Percentiles rank a stretch among this genome's conserved stretches.
These are phyloP conservation scores for Prunus mira DNA, from an alignment of 306 rosid species.

Conservation along the genomic window DNA sequence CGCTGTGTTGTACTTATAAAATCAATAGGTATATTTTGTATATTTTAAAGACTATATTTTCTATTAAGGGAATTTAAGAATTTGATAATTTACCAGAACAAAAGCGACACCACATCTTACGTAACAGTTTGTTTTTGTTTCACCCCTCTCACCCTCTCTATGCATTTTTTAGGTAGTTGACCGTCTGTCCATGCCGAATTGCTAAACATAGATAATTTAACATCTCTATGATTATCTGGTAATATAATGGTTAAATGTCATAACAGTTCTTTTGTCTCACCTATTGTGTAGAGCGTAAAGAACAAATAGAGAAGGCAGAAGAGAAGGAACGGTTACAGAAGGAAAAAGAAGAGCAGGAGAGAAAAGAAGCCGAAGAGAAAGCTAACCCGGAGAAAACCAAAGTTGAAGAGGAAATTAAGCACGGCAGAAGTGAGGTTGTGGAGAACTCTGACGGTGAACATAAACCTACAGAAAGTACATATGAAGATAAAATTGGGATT, in stretches of 20 bases:
- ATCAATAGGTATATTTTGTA: not conserved
- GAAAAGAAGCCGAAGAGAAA: slow-evolving; percentile 62
- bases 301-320: slow-evolving; percentile 90
- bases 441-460: slow-evolving; percentile 38
- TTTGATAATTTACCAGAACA: not conserved
- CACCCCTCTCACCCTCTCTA: not conserved
- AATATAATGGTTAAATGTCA: not conserved
- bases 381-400: slow-evolving; percentile 45
- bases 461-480: slow-evolving; percentile 28
- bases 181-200: not conserved
- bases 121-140: not conserved
- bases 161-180: not conserved
- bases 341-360: slow-evolving; percentile 53
- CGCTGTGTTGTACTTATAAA: not conserved
- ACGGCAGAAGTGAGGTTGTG: slow-evolving; percentile 33
- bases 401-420: slow-evolving; percentile 43
- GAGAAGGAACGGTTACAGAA: slow-evolving; percentile 74
- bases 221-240: not conserved
- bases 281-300: slow-evolving; percentile 72
- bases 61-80: not conserved
- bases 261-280: slow-evolving; percentile 12
- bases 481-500: slow-evolving; percentile 40
- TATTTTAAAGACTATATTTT: not conserved
- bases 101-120: not conserved
- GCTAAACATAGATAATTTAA: not conserved